Percentiles rank a stretch among this genome's conserved stretches.
phyloP scores from a whole-genome alignment of 768 basidiomycete genomes.

The Boletus vermiculosoides region DNA sequence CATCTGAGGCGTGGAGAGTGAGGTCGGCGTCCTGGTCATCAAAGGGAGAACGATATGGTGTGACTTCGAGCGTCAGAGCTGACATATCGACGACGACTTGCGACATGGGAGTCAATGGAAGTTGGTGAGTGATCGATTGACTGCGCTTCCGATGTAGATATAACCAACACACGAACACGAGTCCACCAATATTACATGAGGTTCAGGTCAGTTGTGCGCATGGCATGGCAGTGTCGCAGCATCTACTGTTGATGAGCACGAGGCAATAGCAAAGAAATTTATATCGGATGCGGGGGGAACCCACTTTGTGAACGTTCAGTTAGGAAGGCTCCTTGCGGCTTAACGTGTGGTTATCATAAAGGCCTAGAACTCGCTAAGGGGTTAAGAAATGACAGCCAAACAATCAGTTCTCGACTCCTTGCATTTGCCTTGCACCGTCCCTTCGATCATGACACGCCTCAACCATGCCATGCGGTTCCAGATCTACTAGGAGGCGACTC shows the following conservation, averaged over 20 bases:
- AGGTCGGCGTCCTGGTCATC: constrained; percentile 42
- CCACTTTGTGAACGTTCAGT: constrained; percentile 1
- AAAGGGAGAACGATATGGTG: constrained; percentile 35
- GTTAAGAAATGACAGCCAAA: constrained; percentile 2
- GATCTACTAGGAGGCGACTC: constrained; percentile 1
- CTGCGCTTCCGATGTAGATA: constrained; percentile 26
- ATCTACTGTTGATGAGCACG: constrained; percentile 25
- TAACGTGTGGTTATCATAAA: constrained; percentile 1
- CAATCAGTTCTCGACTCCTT: not conserved
- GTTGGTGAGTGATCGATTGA: constrained; percentile 15
- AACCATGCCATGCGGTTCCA: constrained; percentile 17
- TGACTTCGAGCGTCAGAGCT: constrained; percentile 29
- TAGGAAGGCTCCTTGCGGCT: constrained; percentile 24
- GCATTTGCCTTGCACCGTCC: not conserved
- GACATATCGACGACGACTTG: constrained; percentile 26
- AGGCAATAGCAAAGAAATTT: constrained; percentile 17
- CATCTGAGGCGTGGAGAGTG: constrained; percentile 42
- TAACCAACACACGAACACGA: constrained; percentile 20
- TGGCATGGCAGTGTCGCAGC: constrained; percentile 22
- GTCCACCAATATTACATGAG: constrained; percentile 22
- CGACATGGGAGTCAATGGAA: constrained; percentile 26
- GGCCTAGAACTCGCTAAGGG: not conserved
- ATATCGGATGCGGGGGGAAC: not conserved
- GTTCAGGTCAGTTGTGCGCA: constrained; percentile 29
- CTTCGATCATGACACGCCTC: constrained; percentile 18